Base-by-base conservation (phyloP, 495 filamentous ascomycete genomes). In the Talaromyces nanjingensis region DNA sequence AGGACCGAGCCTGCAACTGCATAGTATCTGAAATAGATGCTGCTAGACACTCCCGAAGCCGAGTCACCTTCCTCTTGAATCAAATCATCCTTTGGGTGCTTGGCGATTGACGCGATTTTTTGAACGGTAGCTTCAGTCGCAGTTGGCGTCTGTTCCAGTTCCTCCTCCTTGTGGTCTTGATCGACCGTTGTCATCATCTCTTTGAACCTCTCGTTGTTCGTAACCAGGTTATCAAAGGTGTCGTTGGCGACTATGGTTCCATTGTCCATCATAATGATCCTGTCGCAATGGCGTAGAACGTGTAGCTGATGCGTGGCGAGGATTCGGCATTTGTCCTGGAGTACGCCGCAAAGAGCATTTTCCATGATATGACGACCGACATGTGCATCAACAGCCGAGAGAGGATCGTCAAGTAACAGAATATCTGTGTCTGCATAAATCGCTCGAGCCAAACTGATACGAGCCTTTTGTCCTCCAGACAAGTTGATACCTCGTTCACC, bases 61-160 rank as follows among this genome's bases (percentile, higher is more conserved):
- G 90, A 90, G 58, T 89, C 81, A 67, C 97, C 93, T 77, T 98
- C 93, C 25, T 88, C 81, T 69, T 96, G 91, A 92, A 97, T 97
- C 54, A 97, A 76, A 14, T 81, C 85, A 18, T 76, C 80, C 25
- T 76, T 80, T 69, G 69, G 69, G 67, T 84, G 83, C 68, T 83
- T 84, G 71, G 84, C 87, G 72, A 87, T 87, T 6, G 64, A 64
- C 1, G 66, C 66, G 47, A 62, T 62, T 24, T 47, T 49, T 53
- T 54, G 25, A 12, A 11, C 31, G 12, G 27, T 37, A 14, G 9
- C n/a, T 34, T 60, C 55, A 25, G 12, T 16, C 11, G 58, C n/a
- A 61, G 39, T 39, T 4, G 55, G 54, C 6, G 14, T 56, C 18
- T 53, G 18, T 34, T 52, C 63, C 7, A 14, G 53, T 9, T 60